Base-by-base conservation (phyloP, 345 rosid genomes). In the Salix caprea region DNA sequence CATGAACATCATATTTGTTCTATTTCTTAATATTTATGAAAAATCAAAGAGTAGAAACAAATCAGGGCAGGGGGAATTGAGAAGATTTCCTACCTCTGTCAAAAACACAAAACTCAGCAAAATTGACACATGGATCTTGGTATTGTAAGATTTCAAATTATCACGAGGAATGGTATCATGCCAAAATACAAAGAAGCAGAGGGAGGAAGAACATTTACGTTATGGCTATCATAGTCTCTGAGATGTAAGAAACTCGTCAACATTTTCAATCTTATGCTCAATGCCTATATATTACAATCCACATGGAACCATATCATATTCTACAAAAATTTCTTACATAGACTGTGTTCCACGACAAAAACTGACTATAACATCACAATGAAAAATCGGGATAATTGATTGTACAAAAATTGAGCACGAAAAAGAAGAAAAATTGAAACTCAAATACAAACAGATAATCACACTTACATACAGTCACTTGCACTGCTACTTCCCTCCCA, bases 381-480 rank as follows among this genome's bases (percentile, higher is more conserved):
- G 2, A 74, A 58, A 42, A 66, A 78, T 60, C 71, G 34, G 28
- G 67, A 13, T 56, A 30, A 58, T 5, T 52, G 28, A 54, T 67
- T 21, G 54, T 62, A 64, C 39, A 64, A 75, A 37, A 7, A 32
- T 14, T n/a, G 34, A 76, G 21, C 15, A 36, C 70, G 62, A 7
- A 16, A 58, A 19, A 13, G 37, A 28, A 37, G n/a, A 10, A 48
- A 34, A 71, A 66, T 39, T n/a, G 21, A 56, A 70, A 6, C 60
- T 30, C 76, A 69, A 30, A 74, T 74, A 71, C 81, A 78, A 74
- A 68, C 52, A 77, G 80, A 69, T 42, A 52, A 76, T 42, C 42
- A 61, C 70, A 78, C 80, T 76, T 14, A 65, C 65, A 75, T 83
- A 39, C 42, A 77, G 82, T 77, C 1, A 36, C 4, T 15, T 8